Evolutionary conservation across 2,329 filamentous ascomycete genomes (phyloP).

Genomic region (Aspergillus oerlinghausenensis): DNA sequence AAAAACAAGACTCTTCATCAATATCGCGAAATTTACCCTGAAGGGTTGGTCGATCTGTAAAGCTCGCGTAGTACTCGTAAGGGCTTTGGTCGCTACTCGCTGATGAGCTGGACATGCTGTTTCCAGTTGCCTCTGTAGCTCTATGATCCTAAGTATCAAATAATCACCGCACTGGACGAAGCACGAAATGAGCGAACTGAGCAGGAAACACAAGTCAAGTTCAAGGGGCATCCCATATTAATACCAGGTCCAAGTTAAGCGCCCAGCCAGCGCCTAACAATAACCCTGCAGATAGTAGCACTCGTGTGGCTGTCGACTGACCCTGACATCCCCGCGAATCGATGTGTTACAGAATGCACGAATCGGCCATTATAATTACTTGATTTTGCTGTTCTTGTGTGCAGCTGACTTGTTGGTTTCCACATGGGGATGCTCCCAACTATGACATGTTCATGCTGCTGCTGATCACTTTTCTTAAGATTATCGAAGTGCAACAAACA

Average conservation of each 20-base stretch:
- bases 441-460: not conserved
- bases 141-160: not conserved
- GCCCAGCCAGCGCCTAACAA: not conserved
- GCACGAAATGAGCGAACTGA: not conserved
- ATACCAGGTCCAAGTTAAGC: not conserved
- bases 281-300: not conserved
- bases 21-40: slow-evolving; percentile 32
- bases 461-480: not conserved
- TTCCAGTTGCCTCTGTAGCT: not conserved
- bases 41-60: slow-evolving; percentile 16
- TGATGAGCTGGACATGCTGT: slow-evolving; percentile 11
- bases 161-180: not conserved
- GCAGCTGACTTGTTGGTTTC: not conserved
- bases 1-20: slow-evolving; percentile 32
- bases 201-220: not conserved
- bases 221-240: not conserved
- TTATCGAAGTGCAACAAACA: not conserved
- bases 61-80: slow-evolving; percentile 30
- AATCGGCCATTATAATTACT: not conserved
- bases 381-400: not conserved
- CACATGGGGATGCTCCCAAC: not conserved
- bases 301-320: not conserved
- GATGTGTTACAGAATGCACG: not conserved
- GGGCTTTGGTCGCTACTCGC: slow-evolving; percentile 14
- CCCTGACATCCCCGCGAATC: not conserved